Base-by-base conservation (phyloP, 805 yeast genomes). In the Kluyveromyces siamensis region DNA sequence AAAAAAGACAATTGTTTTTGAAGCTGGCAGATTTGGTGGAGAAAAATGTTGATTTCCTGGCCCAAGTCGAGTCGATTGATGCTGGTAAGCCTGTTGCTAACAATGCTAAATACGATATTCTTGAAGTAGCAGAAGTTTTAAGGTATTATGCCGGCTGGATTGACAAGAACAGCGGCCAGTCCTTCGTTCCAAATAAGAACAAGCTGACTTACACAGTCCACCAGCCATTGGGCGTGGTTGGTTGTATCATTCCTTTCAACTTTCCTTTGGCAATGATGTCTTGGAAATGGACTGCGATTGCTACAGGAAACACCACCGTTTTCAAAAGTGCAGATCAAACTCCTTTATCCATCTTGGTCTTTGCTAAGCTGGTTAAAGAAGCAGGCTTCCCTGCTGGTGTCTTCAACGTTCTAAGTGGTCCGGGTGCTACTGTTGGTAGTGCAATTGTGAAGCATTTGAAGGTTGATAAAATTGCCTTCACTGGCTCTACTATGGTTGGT, bases 121-220 rank as follows among this genome's bases (percentile, higher is more conserved):
- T 71, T 17, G 81, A 77, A 50, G 69, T 79, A 38, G 74, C 78
- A 37, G 76, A 71, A 52, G 76, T 77, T 37, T 72, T 81, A 67
- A 76, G 77, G 56, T 83, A 81, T 61, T 77, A 78, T 59, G 88
- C 87, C 40, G 91, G 93, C 21, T 79, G 81, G 76, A 84, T 88
- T 46, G 87, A 84, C 65, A 79, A 82, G 67, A 71, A 80, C 48
- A 70, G 70, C 49, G 95, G 95, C 16, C 72, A 76, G 50, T 74
- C 84, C 14, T 73, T 83, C 52, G 83, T 83, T 57, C 77, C 81
- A 9, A 80, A 76, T 39, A 69, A 71, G 40, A 71, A 75, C 40
- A 81, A 80, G 62, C 72, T 78, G 48, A 73, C 75, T 18, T 76
- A 73, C 60, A 77, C 80, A 14, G 64, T 74, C 40, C 80, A 77